phyloP scores from a whole-genome alignment of 768 basidiomycete genomes.

The Trametes gibbosa region DNA sequence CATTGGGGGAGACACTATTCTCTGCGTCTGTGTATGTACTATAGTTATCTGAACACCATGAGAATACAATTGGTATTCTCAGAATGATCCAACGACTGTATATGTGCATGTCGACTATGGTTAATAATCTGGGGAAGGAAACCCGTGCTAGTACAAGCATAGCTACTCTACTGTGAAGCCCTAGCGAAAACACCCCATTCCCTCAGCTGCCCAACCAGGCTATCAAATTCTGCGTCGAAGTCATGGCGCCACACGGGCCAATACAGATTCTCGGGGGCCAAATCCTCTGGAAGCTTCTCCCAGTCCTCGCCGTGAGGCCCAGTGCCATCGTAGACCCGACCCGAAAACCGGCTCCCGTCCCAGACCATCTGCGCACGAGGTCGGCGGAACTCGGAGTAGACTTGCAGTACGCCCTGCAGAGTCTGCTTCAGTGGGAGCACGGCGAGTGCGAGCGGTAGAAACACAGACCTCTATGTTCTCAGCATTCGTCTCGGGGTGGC shows the following conservation, averaged over 20 bases:
- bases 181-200: slow-evolving; percentile 7
- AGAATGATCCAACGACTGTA: too few species aligned
- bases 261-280: slow-evolving; percentile 37
- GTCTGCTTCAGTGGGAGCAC: neutral
- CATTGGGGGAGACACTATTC: neutral
- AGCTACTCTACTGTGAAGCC: neutral
- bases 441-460: neutral
- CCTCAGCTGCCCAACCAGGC: slow-evolving; percentile 28
- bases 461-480: slow-evolving; percentile 40
- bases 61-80: neutral
- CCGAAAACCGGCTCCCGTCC: slow-evolving; percentile 38
- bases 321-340: slow-evolving; percentile 43
- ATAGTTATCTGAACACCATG: neutral
- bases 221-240: slow-evolving; percentile 35
- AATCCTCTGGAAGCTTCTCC: slow-evolving; percentile 33
- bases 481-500: slow-evolving; percentile 39
- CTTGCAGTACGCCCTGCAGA: slow-evolving; percentile 40
- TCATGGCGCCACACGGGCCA: slow-evolving; percentile 51
- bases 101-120: too few species aligned
- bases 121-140: too few species aligned
- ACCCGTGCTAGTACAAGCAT: too few species aligned
- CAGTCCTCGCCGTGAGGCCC: slow-evolving; percentile 30
- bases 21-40: neutral
- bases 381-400: slow-evolving; percentile 43
- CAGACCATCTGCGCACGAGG: slow-evolving; percentile 51